Evolutionary conservation across 768 basidiomycete species (phyloP).

Genomic region (Tricholoma hemisulphureum): DNA sequence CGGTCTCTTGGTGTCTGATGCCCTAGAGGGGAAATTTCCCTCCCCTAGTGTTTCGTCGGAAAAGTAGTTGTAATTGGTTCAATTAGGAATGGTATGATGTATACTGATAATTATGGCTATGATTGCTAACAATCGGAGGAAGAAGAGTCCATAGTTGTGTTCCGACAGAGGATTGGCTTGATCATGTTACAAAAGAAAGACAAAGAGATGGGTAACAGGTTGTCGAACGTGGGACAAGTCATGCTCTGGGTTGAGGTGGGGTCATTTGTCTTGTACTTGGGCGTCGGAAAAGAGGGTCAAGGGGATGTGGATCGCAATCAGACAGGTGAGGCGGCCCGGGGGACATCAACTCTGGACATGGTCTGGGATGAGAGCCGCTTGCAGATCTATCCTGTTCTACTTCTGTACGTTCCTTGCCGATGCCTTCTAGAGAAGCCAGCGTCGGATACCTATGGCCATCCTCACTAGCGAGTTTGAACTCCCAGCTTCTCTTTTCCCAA

Average conservation of each 20-base stretch:
- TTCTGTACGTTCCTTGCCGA: constrained; percentile 16
- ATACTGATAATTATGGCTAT: neutral
- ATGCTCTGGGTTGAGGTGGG: constrained; percentile 1
- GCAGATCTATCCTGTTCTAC: neutral
- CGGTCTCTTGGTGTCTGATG: constrained; percentile 51
- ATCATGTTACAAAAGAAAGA: neutral
- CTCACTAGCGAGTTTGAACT: constrained; percentile 46
- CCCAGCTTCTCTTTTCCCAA: constrained; percentile 62
- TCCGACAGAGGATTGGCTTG: neutral
- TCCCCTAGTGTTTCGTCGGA: neutral
- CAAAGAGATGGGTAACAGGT: neutral
- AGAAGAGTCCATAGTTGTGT: neutral
- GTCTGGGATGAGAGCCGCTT: constrained; percentile 3
- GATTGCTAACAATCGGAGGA: neutral
- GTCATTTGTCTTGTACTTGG: constrained; percentile 25
- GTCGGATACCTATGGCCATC: constrained; percentile 50
- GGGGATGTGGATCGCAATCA: constrained; percentile 31
- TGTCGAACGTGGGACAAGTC: neutral
- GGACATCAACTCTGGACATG: constrained; percentile 8
- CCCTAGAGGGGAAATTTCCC: constrained; percentile 45
- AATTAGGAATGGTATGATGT: constrained; percentile 12
- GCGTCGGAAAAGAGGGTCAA: constrained; percentile 34
- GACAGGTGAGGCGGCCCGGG: constrained; percentile 25
- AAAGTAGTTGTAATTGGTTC: neutral
- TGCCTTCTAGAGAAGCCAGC: constrained; percentile 37